Evolutionary conservation across 345 rosid species (phyloP), one percentile per base, ranked within the genome.

Genomic region (Hevea brasiliensis): DNA sequence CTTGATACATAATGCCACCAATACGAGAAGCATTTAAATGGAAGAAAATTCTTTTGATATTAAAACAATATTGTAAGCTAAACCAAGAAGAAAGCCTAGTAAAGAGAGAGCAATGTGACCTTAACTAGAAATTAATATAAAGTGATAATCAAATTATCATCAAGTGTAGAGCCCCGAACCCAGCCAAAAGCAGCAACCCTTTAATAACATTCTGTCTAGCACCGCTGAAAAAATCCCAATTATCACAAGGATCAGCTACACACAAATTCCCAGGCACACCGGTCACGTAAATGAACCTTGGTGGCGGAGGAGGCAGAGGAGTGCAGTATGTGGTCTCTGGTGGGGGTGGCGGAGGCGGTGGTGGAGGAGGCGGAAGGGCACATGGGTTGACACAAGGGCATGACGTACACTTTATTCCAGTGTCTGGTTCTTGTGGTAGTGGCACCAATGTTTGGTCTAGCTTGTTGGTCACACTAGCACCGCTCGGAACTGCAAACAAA

Each of bases 311-410:
- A 0, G 87, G 23, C 72, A 68, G 54, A 3, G 81, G 81, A 8
- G 64, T 6, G 42, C 87, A 81, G 58, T 69, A 84, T 21, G 29
- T 57, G 12, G 53, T 63, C 67, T 77, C 81, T 1, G 76, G 55
- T 0, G 75, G 64, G 1, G 81, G 74, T 3, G 82, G 79, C 0
- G 82, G 83, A 0, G 79, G 84, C 0, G 86, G 88, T 0, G 81
- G 84, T 0, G 86, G 84, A 17, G 77, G 79, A 1, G 74, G 64
- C 24, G 27, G 55, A 72, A 80, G 88, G 61, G 57, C 81, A 78
- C 93, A 88, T 14, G 91, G 87, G 72, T 81, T 74, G 27, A 50
- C 83, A 64, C 89, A 82, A 65, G 91, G 87, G 67, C 89, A 84
- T 61, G 84, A 67, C 72, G 82, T 89, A 68, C 91, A 88, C 81